These are phyloP conservation scores for Dendrostoma leiphaemia DNA, from an alignment of 2,329 filamentous ascomycete genomes.

Conservation along the genomic window DNA sequence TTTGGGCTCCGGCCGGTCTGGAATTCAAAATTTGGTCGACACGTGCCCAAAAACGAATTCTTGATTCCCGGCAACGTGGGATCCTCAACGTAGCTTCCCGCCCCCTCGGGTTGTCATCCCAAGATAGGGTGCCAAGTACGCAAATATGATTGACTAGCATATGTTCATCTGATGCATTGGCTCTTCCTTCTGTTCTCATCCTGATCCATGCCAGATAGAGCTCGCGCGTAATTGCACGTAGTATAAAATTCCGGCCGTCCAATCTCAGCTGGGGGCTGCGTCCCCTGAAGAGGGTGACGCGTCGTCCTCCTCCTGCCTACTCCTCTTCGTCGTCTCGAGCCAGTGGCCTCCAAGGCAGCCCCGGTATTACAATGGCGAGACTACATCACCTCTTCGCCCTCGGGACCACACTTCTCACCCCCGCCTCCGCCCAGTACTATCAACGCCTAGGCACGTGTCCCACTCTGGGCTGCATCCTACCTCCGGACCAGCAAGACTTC, in stretches of 20 bases:
- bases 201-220: background rate
- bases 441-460: constrained; percentile 60
- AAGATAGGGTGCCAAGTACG: background rate
- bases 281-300: background rate
- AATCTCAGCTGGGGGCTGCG: no score
- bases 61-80: background rate
- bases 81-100: background rate
- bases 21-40: no score
- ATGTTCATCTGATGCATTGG: background rate
- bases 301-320: background rate
- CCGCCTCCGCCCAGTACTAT: constrained; percentile 55
- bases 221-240: no score
- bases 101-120: background rate
- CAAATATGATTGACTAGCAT: background rate
- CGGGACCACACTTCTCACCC: constrained; percentile 34
- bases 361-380: background rate
- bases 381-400: constrained; percentile 21
- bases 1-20: no score
- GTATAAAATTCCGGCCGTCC: no score
- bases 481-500: constrained; percentile 71
- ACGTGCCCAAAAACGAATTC: background rate
- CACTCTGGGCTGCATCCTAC: constrained; percentile 57
- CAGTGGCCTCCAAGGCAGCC: background rate
- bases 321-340: no score
- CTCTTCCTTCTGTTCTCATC: background rate